These are phyloP conservation scores for Lagerstroemia speciosa DNA, from an alignment of 345 rosid species.

Conservation along the genomic window DNA sequence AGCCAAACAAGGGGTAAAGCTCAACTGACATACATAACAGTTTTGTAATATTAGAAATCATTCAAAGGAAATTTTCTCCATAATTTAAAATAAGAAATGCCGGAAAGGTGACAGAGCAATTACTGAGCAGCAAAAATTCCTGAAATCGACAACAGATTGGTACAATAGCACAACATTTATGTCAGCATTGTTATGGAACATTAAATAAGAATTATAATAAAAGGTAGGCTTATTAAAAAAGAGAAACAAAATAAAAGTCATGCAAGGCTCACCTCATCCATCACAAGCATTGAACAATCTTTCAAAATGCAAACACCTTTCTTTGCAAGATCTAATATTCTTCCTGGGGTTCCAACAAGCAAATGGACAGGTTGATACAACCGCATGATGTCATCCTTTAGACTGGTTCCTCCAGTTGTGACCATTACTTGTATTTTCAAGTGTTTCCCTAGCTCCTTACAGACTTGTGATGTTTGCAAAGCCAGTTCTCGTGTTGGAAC, in stretches of 20 bases:
- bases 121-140: neutral
- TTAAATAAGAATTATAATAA: neutral
- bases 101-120: too few species aligned
- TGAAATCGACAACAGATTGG: too few species aligned
- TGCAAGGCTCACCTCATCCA: slow-evolving; percentile 73
- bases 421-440: slow-evolving; percentile 95
- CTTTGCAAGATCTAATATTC: slow-evolving; percentile 90
- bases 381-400: slow-evolving; percentile 99
- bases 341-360: slow-evolving; percentile 98
- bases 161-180: neutral
- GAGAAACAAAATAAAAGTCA: neutral
- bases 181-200: neutral
- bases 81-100: too few species aligned
- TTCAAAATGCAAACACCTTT: slow-evolving; percentile 94
- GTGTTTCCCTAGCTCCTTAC: slow-evolving; percentile 96
- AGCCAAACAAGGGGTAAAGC: too few species aligned
- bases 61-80: too few species aligned
- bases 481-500: slow-evolving; percentile 99
- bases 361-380: slow-evolving; percentile 96
- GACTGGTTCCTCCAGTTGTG: slow-evolving; percentile 98
- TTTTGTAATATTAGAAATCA: too few species aligned
- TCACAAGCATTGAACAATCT: slow-evolving; percentile 89
- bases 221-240: neutral
- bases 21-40: too few species aligned
- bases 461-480: slow-evolving; percentile 97